Evolutionary conservation across 768 basidiomycete genomes (phyloP).

Genomic region (Suillus clintonianus): DNA sequence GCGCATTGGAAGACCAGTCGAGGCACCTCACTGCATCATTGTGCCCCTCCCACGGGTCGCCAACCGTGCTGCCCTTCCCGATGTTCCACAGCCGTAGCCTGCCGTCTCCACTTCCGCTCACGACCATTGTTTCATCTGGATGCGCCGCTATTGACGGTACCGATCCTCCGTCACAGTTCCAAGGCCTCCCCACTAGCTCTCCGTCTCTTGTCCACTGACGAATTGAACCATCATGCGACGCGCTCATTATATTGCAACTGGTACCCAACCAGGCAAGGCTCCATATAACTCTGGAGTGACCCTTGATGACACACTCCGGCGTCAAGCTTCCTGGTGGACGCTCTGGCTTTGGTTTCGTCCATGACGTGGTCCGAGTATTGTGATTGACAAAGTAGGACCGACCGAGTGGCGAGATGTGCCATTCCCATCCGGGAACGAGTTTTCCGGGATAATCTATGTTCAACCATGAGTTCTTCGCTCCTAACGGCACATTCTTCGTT

Average conservation of each 20-base stretch:
- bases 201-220: background rate
- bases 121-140: background rate
- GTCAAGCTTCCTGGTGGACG: background rate
- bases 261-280: background rate
- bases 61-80: background rate
- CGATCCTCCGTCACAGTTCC: background rate
- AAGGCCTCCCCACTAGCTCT: background rate
- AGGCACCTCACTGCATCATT: background rate
- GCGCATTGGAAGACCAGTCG: constrained; percentile 14
- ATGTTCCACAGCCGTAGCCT: background rate
- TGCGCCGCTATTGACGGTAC: too few relatives aligned
- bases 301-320: background rate
- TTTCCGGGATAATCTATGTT: background rate
- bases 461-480: background rate
- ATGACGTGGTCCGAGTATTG: background rate
- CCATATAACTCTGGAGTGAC: background rate
- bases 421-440: background rate
- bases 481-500: background rate
- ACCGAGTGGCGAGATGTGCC: background rate
- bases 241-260: background rate
- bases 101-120: background rate
- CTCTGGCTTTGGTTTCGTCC: background rate
- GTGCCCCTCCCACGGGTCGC: background rate
- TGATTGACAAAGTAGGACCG: background rate
- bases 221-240: background rate